These are phyloP conservation scores for Colletotrichum orbiculare DNA, from an alignment of 2,329 filamentous ascomycete genomes.

Conservation along the genomic window DNA sequence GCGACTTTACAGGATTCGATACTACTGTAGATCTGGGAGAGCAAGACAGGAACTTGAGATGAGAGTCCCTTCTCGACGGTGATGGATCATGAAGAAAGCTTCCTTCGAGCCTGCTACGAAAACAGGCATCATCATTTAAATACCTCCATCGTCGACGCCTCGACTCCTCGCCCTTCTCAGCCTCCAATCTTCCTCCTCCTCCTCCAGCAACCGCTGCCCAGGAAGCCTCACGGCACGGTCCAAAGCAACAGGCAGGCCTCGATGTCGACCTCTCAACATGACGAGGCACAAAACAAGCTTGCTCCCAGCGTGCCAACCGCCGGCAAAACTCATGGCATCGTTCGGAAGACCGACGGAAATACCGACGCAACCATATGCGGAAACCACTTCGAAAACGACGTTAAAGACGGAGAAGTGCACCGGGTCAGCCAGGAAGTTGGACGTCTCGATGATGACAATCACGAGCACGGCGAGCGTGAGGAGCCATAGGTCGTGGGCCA, in stretches of 20 bases:
- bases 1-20: too few species aligned
- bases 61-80: too few species aligned
- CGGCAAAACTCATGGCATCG: conserved; percentile 65
- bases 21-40: too few species aligned
- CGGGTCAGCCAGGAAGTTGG: conserved; percentile 63
- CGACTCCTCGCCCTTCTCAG: conserved; percentile 20
- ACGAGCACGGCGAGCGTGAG: conserved; percentile 70
- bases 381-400: conserved; percentile 68
- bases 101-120: too few species aligned
- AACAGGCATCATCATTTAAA: neutral
- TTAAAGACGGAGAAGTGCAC: conserved; percentile 68
- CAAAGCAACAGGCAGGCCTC: conserved; percentile 66
- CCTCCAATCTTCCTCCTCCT: conserved; percentile 44
- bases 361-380: conserved; percentile 71
- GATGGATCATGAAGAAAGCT: too few species aligned
- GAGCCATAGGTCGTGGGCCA: conserved; percentile 76
- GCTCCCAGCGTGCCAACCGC: conserved; percentile 63
- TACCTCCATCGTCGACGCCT: neutral
- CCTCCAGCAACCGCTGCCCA: conserved; percentile 43
- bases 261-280: conserved; percentile 66
- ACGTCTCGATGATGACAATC: conserved; percentile 69
- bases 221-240: conserved; percentile 64
- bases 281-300: conserved; percentile 69
- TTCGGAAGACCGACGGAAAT: conserved; percentile 66
- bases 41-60: too few species aligned